Evolutionary conservation across 2,329 filamentous ascomycete species (phyloP).

Genomic region (Talaromyces amestolkiae): DNA sequence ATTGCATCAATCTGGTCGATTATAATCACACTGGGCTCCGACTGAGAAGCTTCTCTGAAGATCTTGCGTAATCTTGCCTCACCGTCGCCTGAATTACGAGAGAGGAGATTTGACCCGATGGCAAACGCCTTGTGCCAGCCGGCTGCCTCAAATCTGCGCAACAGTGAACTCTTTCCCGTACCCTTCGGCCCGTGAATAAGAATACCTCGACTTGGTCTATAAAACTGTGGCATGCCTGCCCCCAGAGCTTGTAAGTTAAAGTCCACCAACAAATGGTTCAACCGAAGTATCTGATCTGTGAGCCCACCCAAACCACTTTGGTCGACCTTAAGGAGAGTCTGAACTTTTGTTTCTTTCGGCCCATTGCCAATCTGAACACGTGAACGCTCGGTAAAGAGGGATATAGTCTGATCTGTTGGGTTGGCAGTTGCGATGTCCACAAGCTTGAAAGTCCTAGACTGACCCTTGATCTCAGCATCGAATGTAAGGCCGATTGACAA

Average conservation of each 20-base stretch:
- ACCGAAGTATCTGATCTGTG: slow-evolving; percentile 57
- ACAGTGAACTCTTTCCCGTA: slow-evolving; percentile 76
- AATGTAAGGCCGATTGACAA: slow-evolving; percentile 69
- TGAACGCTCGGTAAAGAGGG: slow-evolving; percentile 35
- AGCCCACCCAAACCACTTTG: slow-evolving; percentile 65
- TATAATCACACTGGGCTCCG: slow-evolving; percentile 73
- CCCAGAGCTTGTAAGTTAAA: slow-evolving; percentile 45
- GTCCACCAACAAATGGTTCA: slow-evolving; percentile 65
- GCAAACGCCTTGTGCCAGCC: slow-evolving; percentile 69
- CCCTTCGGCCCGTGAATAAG: slow-evolving; percentile 78
- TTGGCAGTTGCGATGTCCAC: slow-evolving; percentile 53
- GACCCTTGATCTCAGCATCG: slow-evolving; percentile 58
- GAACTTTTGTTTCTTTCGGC: slow-evolving; percentile 21
- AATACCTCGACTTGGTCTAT: slow-evolving; percentile 55
- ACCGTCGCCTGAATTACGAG: slow-evolving; percentile 40
- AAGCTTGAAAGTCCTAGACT: slow-evolving; percentile 62
- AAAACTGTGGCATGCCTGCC: slow-evolving; percentile 42
- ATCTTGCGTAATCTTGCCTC: slow-evolving; percentile 61
- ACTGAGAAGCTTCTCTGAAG: slow-evolving; percentile 66
- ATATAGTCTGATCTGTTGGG: slow-evolving; percentile 38
- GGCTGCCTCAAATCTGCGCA: slow-evolving; percentile 64
- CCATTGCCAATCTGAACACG: slow-evolving; percentile 33
- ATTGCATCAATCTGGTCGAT: slow-evolving; percentile 76
- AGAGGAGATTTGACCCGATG: slow-evolving; percentile 34
- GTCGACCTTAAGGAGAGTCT: slow-evolving; percentile 31